Base-by-base conservation (phyloP, 306 rosid genomes). In the Casuarina glauca region DNA sequence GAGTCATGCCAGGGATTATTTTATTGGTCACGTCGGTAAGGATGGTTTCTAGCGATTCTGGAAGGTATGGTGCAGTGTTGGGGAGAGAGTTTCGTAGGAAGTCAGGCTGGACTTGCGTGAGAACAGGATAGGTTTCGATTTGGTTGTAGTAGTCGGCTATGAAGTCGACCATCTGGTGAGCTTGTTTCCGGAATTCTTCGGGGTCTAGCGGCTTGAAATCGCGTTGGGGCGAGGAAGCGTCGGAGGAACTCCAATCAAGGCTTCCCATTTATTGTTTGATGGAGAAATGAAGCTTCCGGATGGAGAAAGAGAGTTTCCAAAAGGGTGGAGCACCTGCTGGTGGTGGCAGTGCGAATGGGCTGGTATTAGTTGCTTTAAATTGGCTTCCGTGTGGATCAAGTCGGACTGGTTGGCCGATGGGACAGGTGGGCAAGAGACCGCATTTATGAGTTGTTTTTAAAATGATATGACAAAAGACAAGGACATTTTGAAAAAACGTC, bases 1-100 rank as follows among this genome's bases (percentile, higher is more conserved):
- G 95, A 19, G 95, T 88, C 82, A 90, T 74, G 3, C 92, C 95
- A 6, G 92, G 95, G 19, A 86, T 78, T 15, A 90, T 80, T n/a
- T 79, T 72, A 0, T 72, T 38, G 43, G 74, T n/a, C 36, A 90
- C 86, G 68, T 90, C 95, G 6, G 76, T 26, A 20, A 88, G 89
- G 26, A 90, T 88, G 60, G 87, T 50, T 68, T 90, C 89, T 32
- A 88, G 63, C 2, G 91, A 32, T 70, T 90, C 88, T 4, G 92
- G 82, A 4, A 9, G 11, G n/a, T 41, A 67, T 43, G 95, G 95
- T 2, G 92, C 82, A 10, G 76, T 68, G 48, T 69, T 2, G 19
- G 90, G 89, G n/a, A 88, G 64, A 49, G 16, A 67, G 20, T 67
- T 52, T 2, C 70, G 70, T 63, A 90, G 89, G 62, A 84, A 88